Conservation (phyloP, 1,284 basidiomycete species). For the Mixia osmundae region DNA sequence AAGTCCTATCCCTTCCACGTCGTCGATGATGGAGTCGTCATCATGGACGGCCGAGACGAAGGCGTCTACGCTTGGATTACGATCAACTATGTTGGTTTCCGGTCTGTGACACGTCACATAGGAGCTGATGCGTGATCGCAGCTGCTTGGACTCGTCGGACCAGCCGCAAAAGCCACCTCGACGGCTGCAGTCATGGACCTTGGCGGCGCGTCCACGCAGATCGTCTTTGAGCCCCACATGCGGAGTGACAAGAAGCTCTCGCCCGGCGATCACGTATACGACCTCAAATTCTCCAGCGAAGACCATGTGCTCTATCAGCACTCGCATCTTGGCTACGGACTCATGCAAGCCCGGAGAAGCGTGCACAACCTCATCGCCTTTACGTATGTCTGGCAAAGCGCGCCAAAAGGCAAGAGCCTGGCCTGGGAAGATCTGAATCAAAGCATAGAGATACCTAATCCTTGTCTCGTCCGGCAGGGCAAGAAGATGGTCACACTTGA, state of each 20-base stretch:
- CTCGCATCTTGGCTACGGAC: slow-evolving; percentile 83
- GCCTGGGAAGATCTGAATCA: slow-evolving; percentile 26
- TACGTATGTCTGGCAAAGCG: slow-evolving; percentile 33
- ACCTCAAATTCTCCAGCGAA: slow-evolving; percentile 47
- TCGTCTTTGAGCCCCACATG: slow-evolving; percentile 77
- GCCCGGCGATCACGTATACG: slow-evolving; percentile 85
- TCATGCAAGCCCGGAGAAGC: slow-evolving; percentile 67
- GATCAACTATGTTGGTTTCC: slow-evolving; percentile 44
- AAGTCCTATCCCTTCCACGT: slow-evolving; percentile 50
- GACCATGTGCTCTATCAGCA: slow-evolving; percentile 68
- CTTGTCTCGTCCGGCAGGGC: slow-evolving; percentile 53
- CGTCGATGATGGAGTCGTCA: slow-evolving; percentile 39
- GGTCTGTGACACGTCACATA: not conserved
- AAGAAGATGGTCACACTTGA: slow-evolving; percentile 42
- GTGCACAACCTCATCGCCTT: slow-evolving; percentile 80
- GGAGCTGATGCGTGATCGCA: slow-evolving; percentile 11
- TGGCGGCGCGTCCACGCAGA: slow-evolving; percentile 90
- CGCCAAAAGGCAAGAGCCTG: slow-evolving; percentile 12
- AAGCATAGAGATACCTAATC: slow-evolving; percentile 34
- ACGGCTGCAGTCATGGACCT: slow-evolving; percentile 88
- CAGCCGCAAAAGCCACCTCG: slow-evolving; percentile 28
- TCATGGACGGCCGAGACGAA: slow-evolving; percentile 95
- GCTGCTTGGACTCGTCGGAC: slow-evolving; percentile 46
- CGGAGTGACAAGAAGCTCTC: slow-evolving; percentile 31
- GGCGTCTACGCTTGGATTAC: slow-evolving; percentile 97